These are phyloP conservation scores for Hansenula lynferdii DNA, from an alignment of 1,139 yeast species.

Conservation along the genomic window DNA sequence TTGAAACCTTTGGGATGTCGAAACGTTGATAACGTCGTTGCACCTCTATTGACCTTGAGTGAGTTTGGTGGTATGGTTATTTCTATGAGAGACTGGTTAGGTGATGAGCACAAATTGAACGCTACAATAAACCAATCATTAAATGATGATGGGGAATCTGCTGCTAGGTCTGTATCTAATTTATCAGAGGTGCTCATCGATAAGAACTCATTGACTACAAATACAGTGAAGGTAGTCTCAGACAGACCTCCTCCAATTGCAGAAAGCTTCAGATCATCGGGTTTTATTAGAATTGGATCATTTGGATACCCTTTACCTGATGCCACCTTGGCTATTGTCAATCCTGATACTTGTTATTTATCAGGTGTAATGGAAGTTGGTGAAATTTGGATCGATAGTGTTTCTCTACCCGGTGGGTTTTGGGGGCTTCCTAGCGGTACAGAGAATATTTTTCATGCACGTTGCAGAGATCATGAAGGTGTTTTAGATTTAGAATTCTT, in stretches of 20 bases:
- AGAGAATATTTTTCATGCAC: constrained; percentile 75
- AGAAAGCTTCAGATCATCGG: constrained; percentile 43
- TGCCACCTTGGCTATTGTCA: constrained; percentile 88
- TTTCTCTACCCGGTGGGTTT: constrained; percentile 83
- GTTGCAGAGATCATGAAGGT: constrained; percentile 68
- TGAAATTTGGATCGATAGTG: constrained; percentile 94
- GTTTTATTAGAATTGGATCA: constrained; percentile 70
- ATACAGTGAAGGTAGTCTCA: constrained; percentile 66
- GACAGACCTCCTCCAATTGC: constrained; percentile 52
- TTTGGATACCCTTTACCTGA: constrained; percentile 95
- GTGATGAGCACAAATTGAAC: constrained; percentile 58
- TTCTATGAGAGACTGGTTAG: constrained; percentile 88
- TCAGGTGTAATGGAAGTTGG: constrained; percentile 81
- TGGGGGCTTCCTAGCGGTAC: constrained; percentile 73
- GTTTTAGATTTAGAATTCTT: constrained; percentile 71
- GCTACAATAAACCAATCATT: constrained; percentile 31
- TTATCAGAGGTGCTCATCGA: constrained; percentile 75
- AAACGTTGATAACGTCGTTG: constrained; percentile 70
- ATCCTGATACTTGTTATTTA: constrained; percentile 77
- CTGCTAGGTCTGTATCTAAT: constrained; percentile 32
- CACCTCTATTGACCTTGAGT: constrained; percentile 84
- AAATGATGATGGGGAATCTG: constrained; percentile 23
- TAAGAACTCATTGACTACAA: constrained; percentile 74
- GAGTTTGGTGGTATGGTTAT: constrained; percentile 98
- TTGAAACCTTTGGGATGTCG: constrained; percentile 84